Percentiles rank a stretch among this genome's conserved stretches.
phyloP scores from a whole-genome alignment of 202 grass and related monocot species.

The Eragrostis tef region DNA sequence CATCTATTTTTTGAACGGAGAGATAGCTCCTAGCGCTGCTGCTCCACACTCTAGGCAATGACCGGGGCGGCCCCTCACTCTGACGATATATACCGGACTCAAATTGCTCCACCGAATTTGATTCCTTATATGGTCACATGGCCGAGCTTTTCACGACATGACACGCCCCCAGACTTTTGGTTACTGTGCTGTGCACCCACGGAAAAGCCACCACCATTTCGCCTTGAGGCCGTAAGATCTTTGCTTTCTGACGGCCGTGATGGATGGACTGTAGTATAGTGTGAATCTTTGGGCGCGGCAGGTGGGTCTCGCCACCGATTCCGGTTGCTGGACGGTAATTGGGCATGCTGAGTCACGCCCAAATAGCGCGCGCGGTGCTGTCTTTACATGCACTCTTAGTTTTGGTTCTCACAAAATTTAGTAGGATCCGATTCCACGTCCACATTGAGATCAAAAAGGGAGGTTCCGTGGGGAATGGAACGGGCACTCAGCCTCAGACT shows the following conservation, averaged over 20 bases:
- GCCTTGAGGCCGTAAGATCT: conserved; percentile 30
- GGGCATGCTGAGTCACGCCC: conserved; percentile 35
- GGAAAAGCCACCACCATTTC: not conserved
- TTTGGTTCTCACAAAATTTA: conserved; percentile 18
- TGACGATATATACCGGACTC: not conserved
- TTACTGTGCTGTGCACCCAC: not conserved
- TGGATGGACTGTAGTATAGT: not conserved
- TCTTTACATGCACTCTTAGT: conserved; percentile 41
- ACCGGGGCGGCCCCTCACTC: not conserved
- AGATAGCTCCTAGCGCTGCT: not conserved
- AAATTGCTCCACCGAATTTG: conserved; percentile 36
- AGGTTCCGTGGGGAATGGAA: conserved; percentile 41
- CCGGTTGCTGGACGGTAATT: not conserved
- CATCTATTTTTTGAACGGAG: too few relatives aligned
- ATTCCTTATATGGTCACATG: conserved; percentile 38
- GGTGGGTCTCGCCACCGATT: conserved; percentile 16
- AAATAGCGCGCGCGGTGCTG: conserved; percentile 15
- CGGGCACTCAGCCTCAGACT: conserved; percentile 43
- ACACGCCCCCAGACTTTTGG: not conserved
- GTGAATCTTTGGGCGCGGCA: not conserved
- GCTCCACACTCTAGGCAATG: not conserved
- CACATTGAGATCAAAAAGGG: conserved; percentile 46
- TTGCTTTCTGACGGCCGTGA: not conserved
- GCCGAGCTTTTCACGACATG: conserved; percentile 14
- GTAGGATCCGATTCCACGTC: conserved; percentile 53